phyloP scores from a whole-genome alignment of 164 flowering plant species.

The Magnolia officinalis region DNA sequence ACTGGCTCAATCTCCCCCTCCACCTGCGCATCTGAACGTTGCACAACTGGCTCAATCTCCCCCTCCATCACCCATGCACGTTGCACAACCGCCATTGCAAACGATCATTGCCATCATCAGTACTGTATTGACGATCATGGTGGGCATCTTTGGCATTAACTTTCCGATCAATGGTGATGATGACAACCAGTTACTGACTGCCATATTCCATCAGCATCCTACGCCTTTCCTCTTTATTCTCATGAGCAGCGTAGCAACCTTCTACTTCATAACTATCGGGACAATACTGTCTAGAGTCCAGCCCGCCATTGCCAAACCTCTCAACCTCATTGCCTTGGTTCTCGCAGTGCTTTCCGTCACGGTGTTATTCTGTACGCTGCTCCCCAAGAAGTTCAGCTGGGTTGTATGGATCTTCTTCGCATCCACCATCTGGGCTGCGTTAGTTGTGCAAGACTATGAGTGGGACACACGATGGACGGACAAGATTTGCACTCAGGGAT shows the following conservation, averaged over 20 bases:
- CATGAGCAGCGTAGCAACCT: background rate
- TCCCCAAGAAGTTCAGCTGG: background rate
- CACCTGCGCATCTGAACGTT: too few species aligned
- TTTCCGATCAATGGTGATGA: background rate
- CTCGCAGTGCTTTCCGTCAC: background rate
- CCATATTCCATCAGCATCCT: background rate
- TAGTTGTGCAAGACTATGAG: background rate
- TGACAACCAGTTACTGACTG: background rate
- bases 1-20: too few species aligned
- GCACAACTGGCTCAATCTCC: too few species aligned
- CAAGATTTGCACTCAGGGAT: too few species aligned
- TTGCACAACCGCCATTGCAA: background rate
- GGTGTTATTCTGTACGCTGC: background rate
- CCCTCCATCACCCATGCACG: too few species aligned
- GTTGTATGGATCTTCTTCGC: conserved; percentile 1
- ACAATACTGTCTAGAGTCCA: background rate
- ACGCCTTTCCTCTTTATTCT: background rate
- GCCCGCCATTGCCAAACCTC: background rate
- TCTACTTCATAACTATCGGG: background rate
- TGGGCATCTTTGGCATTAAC: background rate
- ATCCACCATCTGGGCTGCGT: background rate
- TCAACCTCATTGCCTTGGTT: background rate
- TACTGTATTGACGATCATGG: background rate
- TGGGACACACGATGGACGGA: too few species aligned
- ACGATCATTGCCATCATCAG: background rate